Conservation (phyloP, 768 basidiomycete genomes). For the Podaxis rugospora region DNA sequence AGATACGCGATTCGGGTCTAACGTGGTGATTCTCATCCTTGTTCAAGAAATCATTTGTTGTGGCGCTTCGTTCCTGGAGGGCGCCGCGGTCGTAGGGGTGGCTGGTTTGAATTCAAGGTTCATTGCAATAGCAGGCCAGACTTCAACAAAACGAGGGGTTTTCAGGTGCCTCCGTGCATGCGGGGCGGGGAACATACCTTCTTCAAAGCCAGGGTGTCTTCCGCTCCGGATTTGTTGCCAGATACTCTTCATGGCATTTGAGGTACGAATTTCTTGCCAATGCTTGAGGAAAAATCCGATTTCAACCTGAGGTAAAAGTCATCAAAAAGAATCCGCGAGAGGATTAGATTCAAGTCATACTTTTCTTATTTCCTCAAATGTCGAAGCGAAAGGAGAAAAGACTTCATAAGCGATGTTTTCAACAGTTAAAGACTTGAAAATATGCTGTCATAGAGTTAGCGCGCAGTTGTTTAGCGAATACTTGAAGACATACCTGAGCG, state of each 20-base stretch:
- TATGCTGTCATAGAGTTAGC: conserved; percentile 44
- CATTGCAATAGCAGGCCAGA: conserved; percentile 65
- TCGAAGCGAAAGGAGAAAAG: conserved; percentile 80
- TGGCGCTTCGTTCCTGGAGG: conserved; percentile 15
- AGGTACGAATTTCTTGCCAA: conserved; percentile 80
- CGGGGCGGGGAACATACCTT: conserved; percentile 40
- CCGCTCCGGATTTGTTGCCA: conserved; percentile 85
- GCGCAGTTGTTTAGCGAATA: background rate
- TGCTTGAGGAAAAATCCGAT: conserved; percentile 76
- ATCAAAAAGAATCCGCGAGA: conserved; percentile 21
- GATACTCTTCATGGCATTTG: conserved; percentile 77
- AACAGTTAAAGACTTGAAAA: conserved; percentile 67
- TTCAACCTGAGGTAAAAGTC: conserved; percentile 46
- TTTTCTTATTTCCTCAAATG: conserved; percentile 78
- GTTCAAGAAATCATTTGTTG: background rate
- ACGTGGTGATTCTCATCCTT: background rate
- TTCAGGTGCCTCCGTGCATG: background rate
- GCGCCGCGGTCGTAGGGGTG: conserved; percentile 16
- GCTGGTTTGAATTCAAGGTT: conserved; percentile 55
- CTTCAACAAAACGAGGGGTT: conserved; percentile 23
- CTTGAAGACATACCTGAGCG: conserved; percentile 33
- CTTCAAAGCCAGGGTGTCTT: conserved; percentile 84
- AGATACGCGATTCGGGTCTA: background rate
- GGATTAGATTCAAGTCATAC: conserved; percentile 23
- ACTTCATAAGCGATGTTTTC: conserved; percentile 84